Evolutionary conservation across 352 stramenopile genomes (phyloP).

Genomic region (Phytopythium litorale): DNA sequence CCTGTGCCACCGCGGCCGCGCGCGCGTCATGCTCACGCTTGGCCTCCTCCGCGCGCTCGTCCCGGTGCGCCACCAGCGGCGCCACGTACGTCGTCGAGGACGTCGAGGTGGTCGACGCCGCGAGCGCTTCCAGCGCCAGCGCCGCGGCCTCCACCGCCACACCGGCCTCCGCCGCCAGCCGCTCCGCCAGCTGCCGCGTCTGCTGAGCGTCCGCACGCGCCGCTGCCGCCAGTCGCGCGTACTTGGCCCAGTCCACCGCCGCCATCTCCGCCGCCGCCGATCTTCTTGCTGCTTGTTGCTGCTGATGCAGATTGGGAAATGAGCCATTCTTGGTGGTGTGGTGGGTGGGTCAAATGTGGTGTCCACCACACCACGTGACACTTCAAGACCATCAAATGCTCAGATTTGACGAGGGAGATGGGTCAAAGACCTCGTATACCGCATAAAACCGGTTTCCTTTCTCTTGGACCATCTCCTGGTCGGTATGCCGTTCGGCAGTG

Average conservation of each 20-base stretch:
- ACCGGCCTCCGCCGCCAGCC: conserved; percentile 28
- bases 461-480: no score
- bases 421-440: no score
- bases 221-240: conserved; percentile 16
- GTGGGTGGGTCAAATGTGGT: no score
- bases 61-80: conserved; percentile 36
- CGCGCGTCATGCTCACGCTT: conserved; percentile 31
- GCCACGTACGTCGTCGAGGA: conserved; percentile 36
- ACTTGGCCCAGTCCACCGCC: conserved; percentile 18
- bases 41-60: conserved; percentile 20
- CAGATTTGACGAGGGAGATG: no score
- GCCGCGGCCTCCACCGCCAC: conserved; percentile 16
- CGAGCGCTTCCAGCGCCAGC: conserved; percentile 26
- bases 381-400: no score
- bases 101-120: neutral
- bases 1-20: conserved; percentile 22
- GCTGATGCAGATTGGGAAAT: conserved; percentile 4
- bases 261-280: conserved; percentile 9
- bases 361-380: no score
- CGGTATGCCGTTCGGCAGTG: neutral
- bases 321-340: no score
- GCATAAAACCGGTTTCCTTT: neutral
- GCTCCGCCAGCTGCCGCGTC: conserved; percentile 12
- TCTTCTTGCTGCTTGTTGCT: neutral
- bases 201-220: conserved; percentile 12